Evolutionary conservation across 2,329 filamentous ascomycete species (phyloP), one percentile per base, ranked within the genome.

Genomic region (Ascomycota sp.): DNA sequence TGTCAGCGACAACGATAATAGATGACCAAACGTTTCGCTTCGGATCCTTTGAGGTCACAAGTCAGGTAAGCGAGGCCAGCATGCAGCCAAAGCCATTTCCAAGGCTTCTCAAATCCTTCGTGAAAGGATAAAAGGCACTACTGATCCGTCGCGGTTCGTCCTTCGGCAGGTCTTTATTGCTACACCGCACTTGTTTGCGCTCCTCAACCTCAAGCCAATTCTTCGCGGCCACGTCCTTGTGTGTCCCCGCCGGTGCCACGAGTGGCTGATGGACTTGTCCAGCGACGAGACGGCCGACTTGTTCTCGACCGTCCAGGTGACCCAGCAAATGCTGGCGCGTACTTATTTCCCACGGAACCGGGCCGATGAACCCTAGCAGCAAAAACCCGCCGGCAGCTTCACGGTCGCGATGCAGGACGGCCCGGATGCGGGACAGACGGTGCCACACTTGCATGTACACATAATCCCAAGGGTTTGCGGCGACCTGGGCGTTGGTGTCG

Each of bases 391-490:
- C 5, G 71, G 79, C 8, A 78, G 80, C 35, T 76, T 95, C 55
- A 95, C 93, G 47, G 74, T 98, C 29, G 85, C 86, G 0, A 67
- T 98, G n/a, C 89, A 98, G 51, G 89, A 98, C 51, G 89, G 89
- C 13, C 58, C 63, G 21, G 81, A 83, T 35, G 82, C 89, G 1
- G 89, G 89, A 0, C 89, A 98, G 64, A 93, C 82, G 33, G 86
- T 98, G 27, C 64, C 81, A 7, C 89, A 98, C 55, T 72, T 94
- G 10, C 89, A 98, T 55, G 78, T 83, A 19, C 89, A 98, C 56
- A 68, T 94, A 29, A 86, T 94, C 31, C 85, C 85, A 13, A 60
- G 85, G 23, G 59, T 58, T 34, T 58, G 56, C 33, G 65, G 72
- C 24, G 62, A 71, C 46, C 63, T 49, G 47, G 57, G 38, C 21